phyloP scores from a whole-genome alignment of 2,329 filamentous ascomycete genomes.

The Sporothrix variecibatus region DNA sequence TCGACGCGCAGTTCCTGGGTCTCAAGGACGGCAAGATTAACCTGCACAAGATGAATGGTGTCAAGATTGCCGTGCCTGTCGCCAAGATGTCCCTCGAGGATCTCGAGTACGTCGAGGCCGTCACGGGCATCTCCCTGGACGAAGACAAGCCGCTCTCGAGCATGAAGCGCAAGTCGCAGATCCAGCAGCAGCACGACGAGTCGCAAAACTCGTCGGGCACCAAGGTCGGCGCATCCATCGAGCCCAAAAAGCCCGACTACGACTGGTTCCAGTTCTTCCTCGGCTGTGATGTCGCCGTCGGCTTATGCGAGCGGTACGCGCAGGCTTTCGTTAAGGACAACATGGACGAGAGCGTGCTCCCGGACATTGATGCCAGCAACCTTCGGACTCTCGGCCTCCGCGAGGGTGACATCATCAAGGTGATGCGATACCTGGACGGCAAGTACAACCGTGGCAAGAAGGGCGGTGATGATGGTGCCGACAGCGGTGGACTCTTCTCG shows the following conservation, averaged over 20 bases:
- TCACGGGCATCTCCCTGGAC: slow-evolving; percentile 85
- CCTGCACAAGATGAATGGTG: slow-evolving; percentile 94
- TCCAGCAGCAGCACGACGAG: slow-evolving; percentile 31
- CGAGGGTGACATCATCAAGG: slow-evolving; percentile 93
- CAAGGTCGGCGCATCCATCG: slow-evolving; percentile 62
- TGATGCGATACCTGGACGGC: slow-evolving; percentile 84
- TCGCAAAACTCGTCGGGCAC: slow-evolving; percentile 36
- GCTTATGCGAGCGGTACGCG: slow-evolving; percentile 91
- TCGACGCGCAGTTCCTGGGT: slow-evolving; percentile 94
- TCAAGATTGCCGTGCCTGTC: slow-evolving; percentile 96
- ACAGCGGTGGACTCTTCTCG: slow-evolving; percentile 74
- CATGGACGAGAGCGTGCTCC: slow-evolving; percentile 91
- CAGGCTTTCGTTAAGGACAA: slow-evolving; percentile 87
- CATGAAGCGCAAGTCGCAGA: slow-evolving; percentile 56
- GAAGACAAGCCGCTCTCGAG: slow-evolving; percentile 93
- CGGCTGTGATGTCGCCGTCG: slow-evolving; percentile 84
- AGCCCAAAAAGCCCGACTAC: slow-evolving; percentile 71
- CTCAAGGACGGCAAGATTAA: slow-evolving; percentile 93
- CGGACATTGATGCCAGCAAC: slow-evolving; percentile 81
- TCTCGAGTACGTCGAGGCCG: slow-evolving; percentile 87
- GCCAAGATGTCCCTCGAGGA: slow-evolving; percentile 95
- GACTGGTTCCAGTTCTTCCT: slow-evolving; percentile 99
- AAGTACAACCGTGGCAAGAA: slow-evolving; percentile 71
- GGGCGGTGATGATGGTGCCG: slow-evolving; percentile 59
- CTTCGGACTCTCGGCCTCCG: slow-evolving; percentile 88